Conservation (phyloP, 495 filamentous ascomycete species). For the Xylaria scruposa region DNA sequence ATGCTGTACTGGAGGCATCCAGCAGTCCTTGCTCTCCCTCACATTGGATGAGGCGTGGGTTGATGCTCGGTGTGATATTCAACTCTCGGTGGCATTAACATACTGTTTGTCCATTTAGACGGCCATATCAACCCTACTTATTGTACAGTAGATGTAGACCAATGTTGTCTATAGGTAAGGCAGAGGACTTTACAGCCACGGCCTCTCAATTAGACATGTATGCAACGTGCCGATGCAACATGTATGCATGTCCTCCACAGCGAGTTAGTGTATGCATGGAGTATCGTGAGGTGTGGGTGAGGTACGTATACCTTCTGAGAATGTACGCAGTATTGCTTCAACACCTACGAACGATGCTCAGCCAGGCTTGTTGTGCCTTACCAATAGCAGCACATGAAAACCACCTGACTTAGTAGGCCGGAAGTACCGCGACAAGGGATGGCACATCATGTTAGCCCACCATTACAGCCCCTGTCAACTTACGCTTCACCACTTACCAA, state of each 20-base stretch:
- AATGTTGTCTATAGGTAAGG: neutral
- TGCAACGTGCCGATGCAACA: neutral
- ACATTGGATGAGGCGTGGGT: neutral
- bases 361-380: neutral
- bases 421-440: constrained; percentile 8
- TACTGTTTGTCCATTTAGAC: neutral
- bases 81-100: neutral
- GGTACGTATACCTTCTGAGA: neutral
- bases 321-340: neutral
- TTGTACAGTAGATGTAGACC: neutral
- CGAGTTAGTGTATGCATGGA: neutral
- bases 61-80: neutral
- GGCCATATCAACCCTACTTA: neutral
- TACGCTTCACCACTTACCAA: neutral
- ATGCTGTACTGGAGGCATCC: neutral
- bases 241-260: neutral
- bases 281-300: neutral
- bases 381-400: constrained; percentile 6
- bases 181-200: neutral
- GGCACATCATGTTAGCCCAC: constrained; percentile 8
- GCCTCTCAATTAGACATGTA: neutral
- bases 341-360: neutral
- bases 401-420: neutral
- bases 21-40: neutral
- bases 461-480: constrained; percentile 12